A percentile compares a stretch with the other conserved stretches of the same genome.
phyloP scores from a whole-genome alignment of 805 yeast species.

The Komagataella phaffii region DNA sequence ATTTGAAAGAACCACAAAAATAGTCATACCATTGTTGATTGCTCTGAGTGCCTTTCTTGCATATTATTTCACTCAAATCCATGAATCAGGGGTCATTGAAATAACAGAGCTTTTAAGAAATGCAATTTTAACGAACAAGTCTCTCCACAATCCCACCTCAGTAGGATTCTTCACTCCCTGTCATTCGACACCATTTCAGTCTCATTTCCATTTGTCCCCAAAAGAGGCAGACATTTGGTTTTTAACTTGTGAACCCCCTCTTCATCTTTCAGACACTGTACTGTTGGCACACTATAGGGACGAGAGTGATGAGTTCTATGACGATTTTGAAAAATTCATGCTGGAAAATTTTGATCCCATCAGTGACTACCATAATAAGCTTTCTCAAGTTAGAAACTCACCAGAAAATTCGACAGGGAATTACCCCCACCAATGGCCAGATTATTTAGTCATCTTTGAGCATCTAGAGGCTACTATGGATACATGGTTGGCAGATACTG shows the following conservation, averaged over 20 bases:
- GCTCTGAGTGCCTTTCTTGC: constrained; percentile 7
- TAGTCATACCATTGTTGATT: constrained; percentile 2
- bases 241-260: constrained; percentile 87
- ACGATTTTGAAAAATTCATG: constrained; percentile 48
- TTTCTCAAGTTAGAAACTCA: neutral
- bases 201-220: constrained; percentile 52
- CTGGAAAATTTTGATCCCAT: constrained; percentile 32
- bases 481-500: constrained; percentile 21
- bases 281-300: constrained; percentile 48
- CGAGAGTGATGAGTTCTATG: constrained; percentile 78
- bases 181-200: constrained; percentile 94
- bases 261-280: constrained; percentile 19
- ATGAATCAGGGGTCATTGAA: constrained; percentile 79
- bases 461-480: constrained; percentile 35
- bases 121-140: constrained; percentile 5
- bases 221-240: constrained; percentile 47
- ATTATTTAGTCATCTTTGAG: constrained; percentile 61
- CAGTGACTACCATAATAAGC: neutral
- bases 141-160: constrained; percentile 18
- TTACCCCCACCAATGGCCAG: constrained; percentile 48
- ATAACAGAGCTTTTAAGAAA: constrained; percentile 41
- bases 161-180: constrained; percentile 89
- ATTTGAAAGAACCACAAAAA: constrained; percentile 1
- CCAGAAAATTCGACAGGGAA: constrained; percentile 1
- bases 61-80: constrained; percentile 39